Evolutionary conservation across 2,329 filamentous ascomycete species (phyloP), one percentile per base, ranked within the genome.

Genomic region (Penicillium sp.): DNA sequence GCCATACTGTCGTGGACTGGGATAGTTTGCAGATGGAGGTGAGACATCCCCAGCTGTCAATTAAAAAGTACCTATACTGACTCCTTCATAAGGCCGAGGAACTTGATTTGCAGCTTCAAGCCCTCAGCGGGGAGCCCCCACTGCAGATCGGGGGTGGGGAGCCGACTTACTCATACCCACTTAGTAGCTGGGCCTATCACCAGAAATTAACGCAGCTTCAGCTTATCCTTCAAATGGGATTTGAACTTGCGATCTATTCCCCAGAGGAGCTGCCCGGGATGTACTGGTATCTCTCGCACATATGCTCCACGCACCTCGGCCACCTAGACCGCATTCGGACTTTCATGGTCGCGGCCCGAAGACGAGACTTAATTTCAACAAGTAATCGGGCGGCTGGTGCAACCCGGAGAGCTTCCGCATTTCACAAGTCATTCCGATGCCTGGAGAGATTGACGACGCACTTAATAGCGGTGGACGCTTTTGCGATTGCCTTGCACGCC

Each of bases 141-240:
- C 72, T 88, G 16, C 73, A 81, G 81, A 57, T 79, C 70, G 50
- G 76, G 76, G 58, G 80, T 78, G 49, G 77, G 76, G 83, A 87
- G 45, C 78, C 82, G 42, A 82, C 85, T 1, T 88, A 85, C 69
- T 82, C 87, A 0, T 88, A 90, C 52, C 87, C 91, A 0, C 81
- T 98, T 0, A 91, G 90, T 1, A 92, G 90, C 3, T 99, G 95
- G 95, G 85, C 88, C 0, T 96, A 93, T 67, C 84, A 93, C 58
- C 90, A 96, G 75, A 98, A 97, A 74, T 82, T 97, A n/a, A 85
- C 84, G 29, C 86, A 93, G 68, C 91, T 97, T 82, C 89, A 93
- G 70, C 89, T 87, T 80, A 88, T 96, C 46, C 82, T 97, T 16
- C 90, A 97, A 69, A 85, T 97, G 31, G 95, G 96, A 13, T 98